phyloP scores from a whole-genome alignment of 1,284 basidiomycete genomes.

The Ceratobasidium theobromae region DNA sequence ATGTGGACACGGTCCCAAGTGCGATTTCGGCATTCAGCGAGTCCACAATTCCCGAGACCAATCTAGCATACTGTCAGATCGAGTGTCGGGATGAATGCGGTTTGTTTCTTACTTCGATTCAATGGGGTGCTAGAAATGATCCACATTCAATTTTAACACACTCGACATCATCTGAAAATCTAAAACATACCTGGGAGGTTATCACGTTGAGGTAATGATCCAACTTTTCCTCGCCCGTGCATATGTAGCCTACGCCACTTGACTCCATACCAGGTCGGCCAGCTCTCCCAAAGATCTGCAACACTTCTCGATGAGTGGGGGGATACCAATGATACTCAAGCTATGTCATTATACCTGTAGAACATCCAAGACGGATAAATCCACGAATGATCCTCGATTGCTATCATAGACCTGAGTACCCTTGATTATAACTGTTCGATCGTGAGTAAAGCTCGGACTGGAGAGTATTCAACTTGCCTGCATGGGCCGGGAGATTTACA shows the following conservation, averaged over 20 bases:
- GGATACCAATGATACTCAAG: background rate
- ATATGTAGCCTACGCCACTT: constrained; percentile 96
- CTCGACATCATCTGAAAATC: background rate
- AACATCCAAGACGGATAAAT: constrained; percentile 94
- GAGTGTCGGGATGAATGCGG: background rate
- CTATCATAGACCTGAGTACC: constrained; percentile 97
- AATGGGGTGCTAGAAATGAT: constrained; percentile 74
- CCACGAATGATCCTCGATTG: constrained; percentile 83
- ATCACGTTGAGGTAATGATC: constrained; percentile 90
- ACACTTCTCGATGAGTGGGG: background rate
- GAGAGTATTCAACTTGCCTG: constrained; percentile 55
- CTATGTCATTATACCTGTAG: constrained; percentile 55
- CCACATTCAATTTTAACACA: constrained; percentile 28
- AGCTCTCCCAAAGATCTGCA: constrained; percentile 91
- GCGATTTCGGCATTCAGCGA: constrained; percentile 95
- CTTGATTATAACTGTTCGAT: constrained; percentile 86
- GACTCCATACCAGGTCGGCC: constrained; percentile 95
- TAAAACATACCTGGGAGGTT: constrained; percentile 67
- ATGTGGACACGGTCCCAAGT: constrained; percentile 89
- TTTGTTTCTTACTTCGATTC: constrained; percentile 78
- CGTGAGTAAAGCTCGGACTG: background rate
- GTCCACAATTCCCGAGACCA: constrained; percentile 32
- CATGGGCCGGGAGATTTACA: constrained; percentile 98
- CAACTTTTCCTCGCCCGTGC: constrained; percentile 91
- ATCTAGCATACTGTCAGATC: background rate